phyloP scores from a whole-genome alignment of 768 basidiomycete species.

The Lactarius hatsudake region DNA sequence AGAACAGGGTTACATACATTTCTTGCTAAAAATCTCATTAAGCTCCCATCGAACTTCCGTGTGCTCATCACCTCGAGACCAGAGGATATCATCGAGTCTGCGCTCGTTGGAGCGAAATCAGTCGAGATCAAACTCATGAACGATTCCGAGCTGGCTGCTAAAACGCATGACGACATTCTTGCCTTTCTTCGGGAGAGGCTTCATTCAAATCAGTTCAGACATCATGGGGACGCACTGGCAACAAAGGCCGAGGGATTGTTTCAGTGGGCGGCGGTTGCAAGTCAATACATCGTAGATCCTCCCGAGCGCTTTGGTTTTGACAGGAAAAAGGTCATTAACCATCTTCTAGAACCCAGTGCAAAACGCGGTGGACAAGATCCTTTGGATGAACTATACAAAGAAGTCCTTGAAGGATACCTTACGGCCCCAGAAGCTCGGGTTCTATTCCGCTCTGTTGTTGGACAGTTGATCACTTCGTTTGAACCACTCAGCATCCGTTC shows the following conservation, averaged over 20 bases:
- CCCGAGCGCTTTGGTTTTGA: too few species aligned
- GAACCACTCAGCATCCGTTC: neutral
- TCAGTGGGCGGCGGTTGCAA: neutral
- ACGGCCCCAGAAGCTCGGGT: neutral
- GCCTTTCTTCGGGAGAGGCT: neutral
- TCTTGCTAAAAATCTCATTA: neutral
- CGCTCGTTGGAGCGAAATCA: neutral
- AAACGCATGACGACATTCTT: neutral
- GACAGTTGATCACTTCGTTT: neutral
- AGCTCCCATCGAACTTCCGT: constrained; percentile 3
- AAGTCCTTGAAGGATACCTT: too few species aligned
- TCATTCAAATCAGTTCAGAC: neutral
- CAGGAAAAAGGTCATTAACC: too few species aligned
- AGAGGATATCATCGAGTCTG: neutral
- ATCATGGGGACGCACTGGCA: neutral
- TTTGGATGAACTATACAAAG: too few species aligned
- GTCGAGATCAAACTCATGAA: neutral
- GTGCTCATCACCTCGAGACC: neutral
- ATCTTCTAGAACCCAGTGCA: too few species aligned
- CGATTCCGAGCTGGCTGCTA: neutral
- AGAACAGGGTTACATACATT: neutral
- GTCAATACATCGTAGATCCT: neutral
- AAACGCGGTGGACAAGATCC: neutral
- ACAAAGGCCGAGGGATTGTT: neutral
- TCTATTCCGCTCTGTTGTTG: neutral